phyloP scores from a whole-genome alignment of 1,139 yeast genomes.

The Hyphopichia fennica region DNA sequence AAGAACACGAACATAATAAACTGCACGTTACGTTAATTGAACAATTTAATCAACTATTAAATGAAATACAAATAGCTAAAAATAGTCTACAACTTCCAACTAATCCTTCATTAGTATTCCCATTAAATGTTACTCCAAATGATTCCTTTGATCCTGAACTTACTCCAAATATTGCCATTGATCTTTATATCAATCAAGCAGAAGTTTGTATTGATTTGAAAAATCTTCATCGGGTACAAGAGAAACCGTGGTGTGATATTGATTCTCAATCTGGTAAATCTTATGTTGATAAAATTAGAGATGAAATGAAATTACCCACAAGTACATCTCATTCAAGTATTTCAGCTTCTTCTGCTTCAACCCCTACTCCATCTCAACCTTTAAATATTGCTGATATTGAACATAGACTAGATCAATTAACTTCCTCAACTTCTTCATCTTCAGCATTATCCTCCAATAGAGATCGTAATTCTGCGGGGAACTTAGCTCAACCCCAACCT shows the following conservation, averaged over 20 bases:
- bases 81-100: conserved; percentile 41
- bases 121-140: conserved; percentile 28
- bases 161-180: conserved; percentile 32
- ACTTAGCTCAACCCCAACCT: background rate
- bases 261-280: conserved; percentile 32
- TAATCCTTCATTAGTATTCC: conserved; percentile 44
- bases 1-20: conserved; percentile 14
- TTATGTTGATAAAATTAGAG: conserved; percentile 42
- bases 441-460: too few species aligned
- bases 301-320: conserved; percentile 38
- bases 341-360: background rate
- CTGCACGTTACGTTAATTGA: conserved; percentile 16
- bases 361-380: conserved; percentile 12
- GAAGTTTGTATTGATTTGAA: conserved; percentile 47
- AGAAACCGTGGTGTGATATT: conserved; percentile 46
- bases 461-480: too few species aligned
- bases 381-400: conserved; percentile 21
- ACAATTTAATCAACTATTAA: conserved; percentile 25
- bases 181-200: conserved; percentile 45
- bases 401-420: conserved; percentile 9
- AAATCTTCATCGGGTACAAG: conserved; percentile 35
- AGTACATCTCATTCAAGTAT: conserved; percentile 6
- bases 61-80: conserved; percentile 35
- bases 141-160: conserved; percentile 35
- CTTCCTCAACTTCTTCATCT: background rate